Evolutionary conservation across 805 yeast species (phyloP).

Genomic region (Starmerella geochares): DNA sequence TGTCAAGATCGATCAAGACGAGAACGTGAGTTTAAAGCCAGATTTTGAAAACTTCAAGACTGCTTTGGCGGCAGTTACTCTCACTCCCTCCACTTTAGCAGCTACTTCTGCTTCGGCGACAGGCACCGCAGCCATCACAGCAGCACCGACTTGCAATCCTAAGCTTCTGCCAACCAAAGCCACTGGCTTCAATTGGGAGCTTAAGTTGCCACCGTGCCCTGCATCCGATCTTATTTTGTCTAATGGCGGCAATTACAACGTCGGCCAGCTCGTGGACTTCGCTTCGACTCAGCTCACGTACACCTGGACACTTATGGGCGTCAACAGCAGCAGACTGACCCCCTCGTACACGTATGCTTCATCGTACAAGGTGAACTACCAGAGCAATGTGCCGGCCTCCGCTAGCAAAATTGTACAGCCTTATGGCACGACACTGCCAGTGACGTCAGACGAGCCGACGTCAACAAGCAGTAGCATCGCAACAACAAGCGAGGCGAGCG

Average conservation of each 20-base stretch:
- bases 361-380: slow-evolving; percentile 26
- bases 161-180: slow-evolving; percentile 1
- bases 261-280: slow-evolving; percentile 31
- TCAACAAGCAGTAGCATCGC: background rate
- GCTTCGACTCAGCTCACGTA: slow-evolving; percentile 26
- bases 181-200: slow-evolving; percentile 19
- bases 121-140: slow-evolving; percentile 18
- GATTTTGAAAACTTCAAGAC: slow-evolving; percentile 56
- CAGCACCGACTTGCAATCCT: slow-evolving; percentile 23
- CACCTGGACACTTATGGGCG: slow-evolving; percentile 27
- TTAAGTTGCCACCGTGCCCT: slow-evolving; percentile 33
- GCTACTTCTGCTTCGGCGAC: slow-evolving; percentile 8
- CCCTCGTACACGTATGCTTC: slow-evolving; percentile 20
- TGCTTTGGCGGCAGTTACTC: slow-evolving; percentile 40
- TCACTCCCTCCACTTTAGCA: slow-evolving; percentile 22
- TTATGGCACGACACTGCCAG: slow-evolving; percentile 1
- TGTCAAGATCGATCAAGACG: slow-evolving; percentile 46
- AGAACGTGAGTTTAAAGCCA: slow-evolving; percentile 40
- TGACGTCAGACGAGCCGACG: too few species aligned
- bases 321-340: slow-evolving; percentile 26
- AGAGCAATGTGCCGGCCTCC: slow-evolving; percentile 22
- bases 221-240: slow-evolving; percentile 30
- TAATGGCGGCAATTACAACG: slow-evolving; percentile 34
- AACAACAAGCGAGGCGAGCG: slow-evolving; percentile 2
- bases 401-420: slow-evolving; percentile 1